Evolutionary conservation across 2,329 filamentous ascomycete genomes (phyloP), one percentile per base, ranked within the genome.

Genomic region (Xylaria sp.): DNA sequence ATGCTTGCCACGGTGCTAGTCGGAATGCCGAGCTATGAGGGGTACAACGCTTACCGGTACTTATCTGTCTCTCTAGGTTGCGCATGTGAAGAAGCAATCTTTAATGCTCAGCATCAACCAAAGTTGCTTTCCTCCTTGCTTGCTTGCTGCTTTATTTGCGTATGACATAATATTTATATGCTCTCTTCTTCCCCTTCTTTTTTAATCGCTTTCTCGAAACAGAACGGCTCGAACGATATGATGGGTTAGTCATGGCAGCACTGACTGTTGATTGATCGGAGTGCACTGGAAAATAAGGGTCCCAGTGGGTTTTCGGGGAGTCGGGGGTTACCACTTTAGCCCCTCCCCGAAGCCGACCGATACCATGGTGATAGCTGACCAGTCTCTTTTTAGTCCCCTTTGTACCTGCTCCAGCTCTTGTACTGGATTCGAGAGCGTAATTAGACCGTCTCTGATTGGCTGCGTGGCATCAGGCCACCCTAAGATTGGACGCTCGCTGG

Each of bases 241-340:
- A 25, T 13, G 18, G 46, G 3, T 50, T 13, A 25, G 41, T 46
- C 10, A 20, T 23, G 46, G 3, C 7, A 12, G 10, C 20, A 50
- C 10, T 9, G 5, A 20, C 4, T 41, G 13, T 10, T 41, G 51
- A 37, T 46, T 25, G 34, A 41, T 23, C 20, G 54, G 34, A 39
- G 54, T 41, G n/a, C 56, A 59, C 56, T 59, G 37, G 9, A 61
- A 48, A 61, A 51, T 34, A 39, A 61, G 58, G 46, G 58, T 61
- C 58, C 46, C 46, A 60, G 44, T 31, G 20, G 18, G 20, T 23
- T 37, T 20, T 61, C 58, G 60, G 61, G 28, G 18, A 20, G 46
- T 68, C 62, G 62, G 69, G 69, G 65, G 54, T 60, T 63, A 37
- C 65, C 65, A 63, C 64, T 71, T 66, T 60, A 64, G 63, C 62